Conservation (phyloP, 805 yeast species). For the Wickerhamomyces chambardii region DNA sequence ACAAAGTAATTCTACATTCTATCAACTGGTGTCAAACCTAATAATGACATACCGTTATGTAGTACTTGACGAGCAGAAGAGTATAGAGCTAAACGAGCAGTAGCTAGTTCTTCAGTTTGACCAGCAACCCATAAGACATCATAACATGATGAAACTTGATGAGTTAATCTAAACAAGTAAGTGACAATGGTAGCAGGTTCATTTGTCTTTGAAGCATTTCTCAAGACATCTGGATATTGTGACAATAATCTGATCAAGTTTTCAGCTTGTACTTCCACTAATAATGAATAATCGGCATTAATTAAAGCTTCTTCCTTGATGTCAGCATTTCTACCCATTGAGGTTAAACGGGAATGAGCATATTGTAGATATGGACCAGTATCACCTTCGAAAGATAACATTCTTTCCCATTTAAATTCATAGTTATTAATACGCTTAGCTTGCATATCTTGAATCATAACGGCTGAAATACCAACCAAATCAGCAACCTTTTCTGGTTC, state of each 20-base stretch:
- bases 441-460: constrained; percentile 99
- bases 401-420: constrained; percentile 95
- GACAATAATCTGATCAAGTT: constrained; percentile 69
- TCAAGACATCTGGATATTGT: constrained; percentile 85
- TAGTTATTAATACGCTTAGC: constrained; percentile 94
- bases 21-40: constrained; percentile 97
- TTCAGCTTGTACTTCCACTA: constrained; percentile 64
- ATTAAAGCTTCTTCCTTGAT: constrained; percentile 34
- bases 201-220: constrained; percentile 71
- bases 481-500: constrained; percentile 95
- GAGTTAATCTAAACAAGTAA: constrained; percentile 84
- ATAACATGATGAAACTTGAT: constrained; percentile 93
- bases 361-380: constrained; percentile 98
- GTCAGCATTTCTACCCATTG: constrained; percentile 81
- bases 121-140: constrained; percentile 96
- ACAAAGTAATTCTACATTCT: constrained; percentile 56
- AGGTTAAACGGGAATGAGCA: constrained; percentile 94
- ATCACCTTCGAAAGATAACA: constrained; percentile 98
- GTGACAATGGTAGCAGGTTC: constrained; percentile 96
- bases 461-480: constrained; percentile 92
- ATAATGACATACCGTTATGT: constrained; percentile 78
- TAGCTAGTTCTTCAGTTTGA: constrained; percentile 77
- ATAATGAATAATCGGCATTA: constrained; percentile 48
- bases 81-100: constrained; percentile 88
- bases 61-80: constrained; percentile 84